Base-by-base conservation (phyloP, 805 yeast genomes). In the Candida xiaguanensis region DNA sequence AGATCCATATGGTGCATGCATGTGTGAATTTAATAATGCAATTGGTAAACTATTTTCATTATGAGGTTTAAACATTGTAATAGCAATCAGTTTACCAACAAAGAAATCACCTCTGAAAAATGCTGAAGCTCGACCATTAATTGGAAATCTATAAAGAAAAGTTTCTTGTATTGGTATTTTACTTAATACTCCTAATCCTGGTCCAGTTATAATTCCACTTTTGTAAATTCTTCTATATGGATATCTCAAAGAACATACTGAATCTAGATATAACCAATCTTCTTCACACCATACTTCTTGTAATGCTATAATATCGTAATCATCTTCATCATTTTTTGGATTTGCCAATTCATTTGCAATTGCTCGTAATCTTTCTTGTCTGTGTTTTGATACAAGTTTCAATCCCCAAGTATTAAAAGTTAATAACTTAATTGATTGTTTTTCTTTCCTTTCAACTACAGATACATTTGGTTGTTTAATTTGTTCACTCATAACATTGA, bases 91-190 rank as follows among this genome's bases (percentile, higher is more conserved):
- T 56, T 93, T 93, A 7, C 99, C 99, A 16, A 93, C 99, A 49
- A 77, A 87, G 96, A 97, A 93, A 58, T 93, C 99, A 26, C 99
- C 99, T 42, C 98, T 68, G 66, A 78, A 83, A 47, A 93, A 82
- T 0, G 99, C 99, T 30, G 88, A 78, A 2, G 98, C 95, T 37
- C 96, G 70, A 2, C 99, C 99, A 58, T 91, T 93, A 45, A 93
- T 77, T 0, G 97, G 95, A 55, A 87, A 93, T 15, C 95, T 67
- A 55, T 85, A 84, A 34, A 93, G 60, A 54, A 84, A 85, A 0
- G 96, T 78, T 12, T 80, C 76, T 35, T 74, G 82, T 26, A 93
- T 88, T 3, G 97, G 96, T 45, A 85, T 75, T 47, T 85, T 80
- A 12, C 96, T 87, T 33, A 93, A 58, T 6, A 93, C 69, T 1